Evolutionary conservation across 805 yeast species (phyloP), one percentile per base, ranked within the genome.

Genomic region (Peterozyma toletana): DNA sequence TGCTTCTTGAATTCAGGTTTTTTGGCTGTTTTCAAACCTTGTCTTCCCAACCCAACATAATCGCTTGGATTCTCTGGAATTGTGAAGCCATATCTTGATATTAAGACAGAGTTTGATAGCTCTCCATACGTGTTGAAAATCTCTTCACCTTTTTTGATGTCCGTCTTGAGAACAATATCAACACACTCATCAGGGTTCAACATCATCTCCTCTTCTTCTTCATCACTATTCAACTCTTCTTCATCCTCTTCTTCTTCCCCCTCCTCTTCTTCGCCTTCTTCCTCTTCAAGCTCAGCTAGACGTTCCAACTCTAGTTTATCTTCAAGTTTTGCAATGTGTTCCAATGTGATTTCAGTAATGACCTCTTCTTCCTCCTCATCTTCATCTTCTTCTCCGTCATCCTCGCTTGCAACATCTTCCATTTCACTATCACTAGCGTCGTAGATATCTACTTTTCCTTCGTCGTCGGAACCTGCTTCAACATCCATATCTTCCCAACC

Each of bases 91-190:
- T 89, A 90, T 45, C 86, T 72, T 11, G 89, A 77, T 11, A 89
- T 59, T 35, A 90, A 63, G 33, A 76, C 71, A 0, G 84, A 68
- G 51, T 86, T 87, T 13, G 81, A 63, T 35, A 83, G 67, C 27
- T 80, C 83, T 0, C 96, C 97, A 53, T 89, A 90, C 0, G 93
- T 80, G 62, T 87, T 89, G 67, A 80, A 86, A 11, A 91, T 55
- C 55, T 91, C 96, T 11, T 67, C 58, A 7, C 78, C 77, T 31
- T 62, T 56, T 1, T 53, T 41, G 0, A 86, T 75, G 1, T 61
- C 55, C 11, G 56, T 58, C 15, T 68, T 65, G 2, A 82, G 54
- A 0, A 76, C 68, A 11, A 89, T 77, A 52, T 88, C 96, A 52
- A 95, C 86, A 50, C 89, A 81, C 46, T 77, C 75, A 42, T 71